A percentile compares a stretch with the other conserved stretches of the same genome.
Evolutionary conservation across 2,329 filamentous ascomycete genomes (phyloP).

Genomic region (Trichoderma semiorbis): DNA sequence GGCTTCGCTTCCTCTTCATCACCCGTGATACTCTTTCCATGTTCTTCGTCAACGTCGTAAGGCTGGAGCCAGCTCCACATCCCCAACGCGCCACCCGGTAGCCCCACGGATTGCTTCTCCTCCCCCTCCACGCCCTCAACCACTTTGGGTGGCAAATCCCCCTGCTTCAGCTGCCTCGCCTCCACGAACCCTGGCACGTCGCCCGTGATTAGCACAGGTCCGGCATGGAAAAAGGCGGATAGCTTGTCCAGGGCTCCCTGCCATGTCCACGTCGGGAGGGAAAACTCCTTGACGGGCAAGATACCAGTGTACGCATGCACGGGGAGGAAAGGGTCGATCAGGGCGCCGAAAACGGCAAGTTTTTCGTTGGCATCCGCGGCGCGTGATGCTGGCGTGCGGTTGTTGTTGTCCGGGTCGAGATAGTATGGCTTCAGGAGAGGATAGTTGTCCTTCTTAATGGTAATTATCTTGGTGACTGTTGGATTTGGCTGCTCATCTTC

Average conservation of each 20-base stretch:
- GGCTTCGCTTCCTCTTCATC: not conserved
- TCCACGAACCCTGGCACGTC: not conserved
- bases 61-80: not conserved
- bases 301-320: not conserved
- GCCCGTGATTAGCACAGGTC: not conserved
- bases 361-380: not conserved
- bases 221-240: not conserved
- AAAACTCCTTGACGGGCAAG: not conserved
- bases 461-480: not conserved
- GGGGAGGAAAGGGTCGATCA: not conserved
- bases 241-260: not conserved
- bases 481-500: not conserved
- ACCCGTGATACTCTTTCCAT: not conserved
- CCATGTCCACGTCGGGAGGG: not conserved
- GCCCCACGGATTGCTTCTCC: not conserved
- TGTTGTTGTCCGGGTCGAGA: not conserved
- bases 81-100: not conserved
- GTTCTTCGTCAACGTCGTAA: not conserved
- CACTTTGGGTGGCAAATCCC: not conserved
- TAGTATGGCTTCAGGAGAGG: not conserved
- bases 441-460: not conserved
- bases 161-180: not conserved
- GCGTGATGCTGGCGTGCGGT: not conserved
- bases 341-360: not conserved
- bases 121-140: not conserved